phyloP scores from a whole-genome alignment of 805 yeast genomes.

The Saccharomycopsis schoenii region DNA sequence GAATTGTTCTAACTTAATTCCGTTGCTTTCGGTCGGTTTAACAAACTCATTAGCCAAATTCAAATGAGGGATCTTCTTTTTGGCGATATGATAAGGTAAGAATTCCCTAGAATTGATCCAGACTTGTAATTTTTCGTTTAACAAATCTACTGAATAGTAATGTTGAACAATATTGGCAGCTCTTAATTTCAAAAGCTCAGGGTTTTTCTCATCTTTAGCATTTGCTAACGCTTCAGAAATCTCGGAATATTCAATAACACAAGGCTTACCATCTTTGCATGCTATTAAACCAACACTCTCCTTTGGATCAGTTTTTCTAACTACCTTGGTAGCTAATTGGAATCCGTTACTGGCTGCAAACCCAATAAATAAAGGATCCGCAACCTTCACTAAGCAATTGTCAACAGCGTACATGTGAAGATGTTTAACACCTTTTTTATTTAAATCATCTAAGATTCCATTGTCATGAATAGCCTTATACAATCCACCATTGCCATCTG shows the following conservation, averaged over 20 bases:
- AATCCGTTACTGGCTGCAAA: conserved; percentile 61
- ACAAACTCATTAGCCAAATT: conserved; percentile 36
- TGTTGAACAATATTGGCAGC: conserved; percentile 98
- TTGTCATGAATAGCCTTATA: conserved; percentile 70
- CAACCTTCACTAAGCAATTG: conserved; percentile 82
- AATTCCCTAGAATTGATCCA: conserved; percentile 60
- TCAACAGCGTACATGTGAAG: conserved; percentile 97
- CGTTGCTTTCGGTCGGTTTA: conserved; percentile 74
- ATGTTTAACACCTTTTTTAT: conserved; percentile 63
- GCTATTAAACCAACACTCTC: conserved; percentile 94
- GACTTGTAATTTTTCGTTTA: conserved; percentile 45
- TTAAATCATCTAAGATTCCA: conserved; percentile 59
- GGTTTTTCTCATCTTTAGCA: conserved; percentile 41
- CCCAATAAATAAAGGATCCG: conserved; percentile 82
- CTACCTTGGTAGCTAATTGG: conserved; percentile 86
- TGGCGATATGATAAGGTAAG: conserved; percentile 92
- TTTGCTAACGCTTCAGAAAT: conserved; percentile 66
- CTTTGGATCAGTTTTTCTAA: conserved; percentile 76
- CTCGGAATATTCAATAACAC: conserved; percentile 93
- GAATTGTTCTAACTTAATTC: conserved; percentile 91
- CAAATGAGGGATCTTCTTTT: conserved; percentile 68
- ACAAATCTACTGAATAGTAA: conserved; percentile 76
- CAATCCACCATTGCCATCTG: conserved; percentile 97
- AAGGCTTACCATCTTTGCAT: conserved; percentile 46
- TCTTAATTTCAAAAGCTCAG: conserved; percentile 60